Evolutionary conservation across 768 basidiomycete species (phyloP).

Genomic region (Lyophyllum atratum): DNA sequence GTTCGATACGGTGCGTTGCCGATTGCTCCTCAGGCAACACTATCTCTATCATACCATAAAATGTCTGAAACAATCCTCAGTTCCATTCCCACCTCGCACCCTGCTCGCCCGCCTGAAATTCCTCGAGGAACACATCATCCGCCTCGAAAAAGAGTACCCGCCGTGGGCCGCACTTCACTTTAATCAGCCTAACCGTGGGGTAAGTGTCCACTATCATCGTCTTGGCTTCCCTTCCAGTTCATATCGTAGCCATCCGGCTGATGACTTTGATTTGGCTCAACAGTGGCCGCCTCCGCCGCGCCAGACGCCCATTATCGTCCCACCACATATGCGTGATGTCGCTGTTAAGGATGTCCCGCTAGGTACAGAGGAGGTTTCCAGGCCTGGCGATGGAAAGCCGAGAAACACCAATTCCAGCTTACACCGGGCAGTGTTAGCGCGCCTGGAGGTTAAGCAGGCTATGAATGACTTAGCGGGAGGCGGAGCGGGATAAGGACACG

Average conservation of each 20-base stretch:
- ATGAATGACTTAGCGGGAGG: conserved; percentile 46
- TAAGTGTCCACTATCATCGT: conserved; percentile 37
- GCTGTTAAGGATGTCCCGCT: conserved; percentile 1
- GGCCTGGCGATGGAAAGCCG: conserved; percentile 23
- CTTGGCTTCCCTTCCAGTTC: neutral
- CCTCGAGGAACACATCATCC: conserved; percentile 76
- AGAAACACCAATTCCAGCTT: conserved; percentile 61
- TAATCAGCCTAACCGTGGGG: conserved; percentile 80
- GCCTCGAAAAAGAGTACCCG: conserved; percentile 80
- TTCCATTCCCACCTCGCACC: conserved; percentile 69
- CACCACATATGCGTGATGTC: conserved; percentile 49
- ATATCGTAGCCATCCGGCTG: no score
- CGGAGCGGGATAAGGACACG: no score
- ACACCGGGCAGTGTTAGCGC: conserved; percentile 75
- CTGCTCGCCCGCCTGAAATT: conserved; percentile 66
- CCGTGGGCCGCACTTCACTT: conserved; percentile 91
- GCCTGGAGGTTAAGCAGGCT: conserved; percentile 72
- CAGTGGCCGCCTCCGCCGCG: conserved; percentile 88
- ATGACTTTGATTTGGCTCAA: neutral
- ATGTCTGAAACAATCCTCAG: conserved; percentile 36
- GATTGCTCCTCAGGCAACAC: no score
- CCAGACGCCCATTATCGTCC: conserved; percentile 76
- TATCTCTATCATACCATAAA: neutral
- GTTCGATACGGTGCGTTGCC: conserved; percentile 65
- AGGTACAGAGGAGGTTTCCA: neutral